Evolutionary conservation across 805 yeast genomes (phyloP), one percentile per base, ranked within the genome.

Genomic region (Monosporozyma aquatica): DNA sequence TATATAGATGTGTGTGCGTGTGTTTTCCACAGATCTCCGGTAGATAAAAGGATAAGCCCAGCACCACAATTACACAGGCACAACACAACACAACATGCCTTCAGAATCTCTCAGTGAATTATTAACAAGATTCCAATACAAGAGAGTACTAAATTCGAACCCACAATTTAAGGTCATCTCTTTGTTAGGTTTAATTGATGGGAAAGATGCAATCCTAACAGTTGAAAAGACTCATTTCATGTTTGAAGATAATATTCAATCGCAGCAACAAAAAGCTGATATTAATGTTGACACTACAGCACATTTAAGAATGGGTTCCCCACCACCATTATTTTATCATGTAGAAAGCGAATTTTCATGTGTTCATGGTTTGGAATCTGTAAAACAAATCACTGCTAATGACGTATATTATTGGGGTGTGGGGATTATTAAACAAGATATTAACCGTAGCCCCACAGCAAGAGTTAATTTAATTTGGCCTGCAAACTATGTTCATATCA

Each of bases 401-500:
- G 97, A 86, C 51, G 78, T 89, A 1, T 90, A 89, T 56, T 72
- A 71, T 47, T 90, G 97, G 97, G 85, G 86, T 11, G 60, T 74
- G 38, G 74, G 75, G 0, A 60, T 72, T 0, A 48, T 82, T 33
- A 50, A 51, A 3, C 80, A 76, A 47, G 66, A 71, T 38, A 45
- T 76, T 14, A 67, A 65, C 0, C 47, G 50, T 1, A 52, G 52
- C 5, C 85, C 92, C 1, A 71, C 78, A 0, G 79, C 80, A 11
- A 89, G 89, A 55, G 52, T 86, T 43, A 87, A 82, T 51, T 52
- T 90, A 43, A 79, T 90, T 21, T 87, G 76, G 59, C 98, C 98
- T 1, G 97, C 97, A 0, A 82, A 96, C 0, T 79, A 76, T 38
- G 75, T 80, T 3, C 98, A 92, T 58, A 78, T 92, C 37, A 72